Evolutionary conservation across 2,329 filamentous ascomycete species (phyloP), one percentile per base, ranked within the genome.

Genomic region (Sclerotinia trifoliorum): DNA sequence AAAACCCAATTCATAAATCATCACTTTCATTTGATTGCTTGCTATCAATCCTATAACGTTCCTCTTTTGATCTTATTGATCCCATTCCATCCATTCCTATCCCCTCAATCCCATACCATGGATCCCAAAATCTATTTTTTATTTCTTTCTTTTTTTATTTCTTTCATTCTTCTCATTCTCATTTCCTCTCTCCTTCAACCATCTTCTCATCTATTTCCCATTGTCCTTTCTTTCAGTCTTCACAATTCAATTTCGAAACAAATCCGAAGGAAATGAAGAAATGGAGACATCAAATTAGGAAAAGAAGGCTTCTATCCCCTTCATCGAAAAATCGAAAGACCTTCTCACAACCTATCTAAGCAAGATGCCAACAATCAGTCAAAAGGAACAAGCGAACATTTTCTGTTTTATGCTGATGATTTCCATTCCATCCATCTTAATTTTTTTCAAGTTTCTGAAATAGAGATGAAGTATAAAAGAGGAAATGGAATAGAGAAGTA

Each of bases 321-420:
- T 49, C 29, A 26, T 62, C 58, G 42, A 60, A 56, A 39, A 29
- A 39, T 52, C 46, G 44, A 66, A 61, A 65, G n/a, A 35, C n/a
- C 64, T 46, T 67, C 56, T 67, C n/a, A 67, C 56, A 67, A 55
- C 49, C 65, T 67, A 67, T 67, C 65, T 67, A 67, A 61, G 65
- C 24, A 52, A 67, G 55, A 67, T 21, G 35, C 65, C 65, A 67
- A 67, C 26, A 35, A 67, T 67, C 48, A 67, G 65, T 67, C 56
- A 67, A 60, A 49, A 35, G 17, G 51, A 62, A 60, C 57, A 49
- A 32, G 48, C 29, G 21, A 7, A 11, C 24, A 24, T 35, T 32
- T 62, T 49, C 26, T 24, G 58, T 7, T 51, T 24, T 4, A 49
- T 21, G 29, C 46, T 21, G 39, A 42, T 57, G 44, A 21, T 61